Evolutionary conservation across 2,329 filamentous ascomycete species (phyloP).

Genomic region (Pleomassaria siparia): DNA sequence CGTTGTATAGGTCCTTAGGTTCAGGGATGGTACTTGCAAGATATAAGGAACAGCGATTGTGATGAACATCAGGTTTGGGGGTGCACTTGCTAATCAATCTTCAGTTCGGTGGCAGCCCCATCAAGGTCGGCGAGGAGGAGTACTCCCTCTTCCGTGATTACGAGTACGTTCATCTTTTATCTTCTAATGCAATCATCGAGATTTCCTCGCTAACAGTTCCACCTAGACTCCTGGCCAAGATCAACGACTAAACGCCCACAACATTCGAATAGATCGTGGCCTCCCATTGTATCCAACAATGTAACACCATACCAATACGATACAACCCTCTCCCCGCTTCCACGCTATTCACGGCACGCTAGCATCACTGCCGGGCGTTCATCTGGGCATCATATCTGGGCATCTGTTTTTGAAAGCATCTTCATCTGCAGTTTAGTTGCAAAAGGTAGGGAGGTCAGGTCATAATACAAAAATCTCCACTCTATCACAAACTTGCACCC

Average conservation of each 20-base stretch:
- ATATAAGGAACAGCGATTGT: too few relatives aligned
- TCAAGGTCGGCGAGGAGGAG: constrained; percentile 98
- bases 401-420: constrained; percentile 20
- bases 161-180: constrained; percentile 69
- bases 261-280: neutral
- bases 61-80: neutral
- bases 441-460: constrained; percentile 9
- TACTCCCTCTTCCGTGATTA: constrained; percentile 94
- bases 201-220: constrained; percentile 6
- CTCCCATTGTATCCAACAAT: constrained; percentile 26
- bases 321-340: neutral
- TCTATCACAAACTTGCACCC: constrained; percentile 10
- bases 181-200: neutral
- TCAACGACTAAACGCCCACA: constrained; percentile 74
- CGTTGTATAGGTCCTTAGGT: too few relatives aligned
- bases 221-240: constrained; percentile 90
- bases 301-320: constrained; percentile 28
- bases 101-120: constrained; percentile 87
- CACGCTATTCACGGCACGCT: constrained; percentile 21
- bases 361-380: constrained; percentile 35
- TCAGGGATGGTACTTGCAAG: too few relatives aligned
- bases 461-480: constrained; percentile 20
- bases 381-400: constrained; percentile 22
- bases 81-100: constrained; percentile 36
- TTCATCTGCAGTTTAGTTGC: constrained; percentile 19